Evolutionary conservation across 305 asterid genomes (phyloP).

Genomic region (Fraxinus nigra): DNA sequence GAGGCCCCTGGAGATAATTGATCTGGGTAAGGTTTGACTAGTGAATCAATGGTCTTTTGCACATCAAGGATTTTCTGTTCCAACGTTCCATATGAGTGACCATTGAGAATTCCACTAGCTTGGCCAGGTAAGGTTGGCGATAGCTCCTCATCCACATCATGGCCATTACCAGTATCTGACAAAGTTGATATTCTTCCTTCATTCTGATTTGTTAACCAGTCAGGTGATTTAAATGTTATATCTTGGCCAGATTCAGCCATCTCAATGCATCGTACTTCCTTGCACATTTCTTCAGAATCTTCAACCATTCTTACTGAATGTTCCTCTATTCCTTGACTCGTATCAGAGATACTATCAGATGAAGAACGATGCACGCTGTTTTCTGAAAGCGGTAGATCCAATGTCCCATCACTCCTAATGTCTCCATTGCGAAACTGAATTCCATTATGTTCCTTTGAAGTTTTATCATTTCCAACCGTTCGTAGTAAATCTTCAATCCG

Average conservation of each 20-base stretch:
- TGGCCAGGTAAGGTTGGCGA: constrained; percentile 35
- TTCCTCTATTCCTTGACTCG: constrained; percentile 25
- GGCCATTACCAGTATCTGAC: constrained; percentile 28
- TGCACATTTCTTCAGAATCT: constrained; percentile 59
- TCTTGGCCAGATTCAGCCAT: constrained; percentile 39
- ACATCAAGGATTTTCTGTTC: constrained; percentile 44
- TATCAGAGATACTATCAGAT: constrained; percentile 36
- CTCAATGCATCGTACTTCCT: constrained; percentile 77
- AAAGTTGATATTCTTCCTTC: constrained; percentile 34
- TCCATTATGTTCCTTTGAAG: constrained; percentile 23
- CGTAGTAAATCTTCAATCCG: constrained; percentile 53
- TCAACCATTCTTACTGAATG: constrained; percentile 34
- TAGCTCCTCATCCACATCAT: constrained; percentile 29
- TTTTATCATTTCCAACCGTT: constrained; percentile 34
- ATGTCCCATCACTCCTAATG: constrained; percentile 35
- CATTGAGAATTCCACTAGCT: constrained; percentile 31
- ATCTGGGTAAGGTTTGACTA: constrained; percentile 40
- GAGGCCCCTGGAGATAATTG: constrained; percentile 40
- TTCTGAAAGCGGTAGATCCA: constrained; percentile 28
- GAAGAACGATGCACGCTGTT: constrained; percentile 34
- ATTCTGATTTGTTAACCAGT: constrained; percentile 30
- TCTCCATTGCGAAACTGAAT: constrained; percentile 32
- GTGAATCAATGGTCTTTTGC: constrained; percentile 41
- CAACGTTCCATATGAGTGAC: constrained; percentile 33
- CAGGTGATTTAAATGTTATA: constrained; percentile 29